Evolutionary conservation across 345 rosid genomes (phyloP).

Genomic region (Populus ilicifolia): DNA sequence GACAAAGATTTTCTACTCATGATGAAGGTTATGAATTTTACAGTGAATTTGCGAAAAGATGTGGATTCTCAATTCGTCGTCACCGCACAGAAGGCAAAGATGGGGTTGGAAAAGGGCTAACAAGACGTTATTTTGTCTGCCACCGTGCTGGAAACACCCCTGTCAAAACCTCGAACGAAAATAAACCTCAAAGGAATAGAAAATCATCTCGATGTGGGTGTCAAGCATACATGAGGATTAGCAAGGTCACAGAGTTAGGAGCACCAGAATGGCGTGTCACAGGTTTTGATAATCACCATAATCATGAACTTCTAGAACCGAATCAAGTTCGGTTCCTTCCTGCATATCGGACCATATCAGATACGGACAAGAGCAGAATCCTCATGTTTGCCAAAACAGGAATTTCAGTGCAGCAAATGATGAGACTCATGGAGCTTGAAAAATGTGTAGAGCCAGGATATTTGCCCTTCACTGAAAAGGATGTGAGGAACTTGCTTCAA

Average conservation of each 20-base stretch:
- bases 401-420: conserved; percentile 96
- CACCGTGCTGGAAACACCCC: conserved; percentile 99
- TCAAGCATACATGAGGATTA: conserved; percentile 82
- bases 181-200: conserved; percentile 82
- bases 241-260: conserved; percentile 71
- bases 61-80: conserved; percentile 91
- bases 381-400: conserved; percentile 98
- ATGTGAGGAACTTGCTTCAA: conserved; percentile 93
- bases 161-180: conserved; percentile 53
- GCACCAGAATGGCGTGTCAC: conserved; percentile 89
- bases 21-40: conserved; percentile 92
- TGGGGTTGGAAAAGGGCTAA: conserved; percentile 92
- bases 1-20: conserved; percentile 80
- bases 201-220: conserved; percentile 95
- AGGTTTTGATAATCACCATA: conserved; percentile 84
- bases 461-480: conserved; percentile 91
- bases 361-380: conserved; percentile 79
- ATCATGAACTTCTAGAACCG: conserved; percentile 82
- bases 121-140: conserved; percentile 93
- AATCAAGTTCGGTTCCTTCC: conserved; percentile 97
- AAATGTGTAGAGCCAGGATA: conserved; percentile 95
- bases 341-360: conserved; percentile 88
- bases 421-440: conserved; percentile 97
- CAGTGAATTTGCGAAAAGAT: conserved; percentile 74
- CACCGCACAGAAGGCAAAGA: conserved; percentile 98